Evolutionary conservation across 768 basidiomycete species (phyloP), one percentile per base, ranked within the genome.

Genomic region (Suillus alpinus): DNA sequence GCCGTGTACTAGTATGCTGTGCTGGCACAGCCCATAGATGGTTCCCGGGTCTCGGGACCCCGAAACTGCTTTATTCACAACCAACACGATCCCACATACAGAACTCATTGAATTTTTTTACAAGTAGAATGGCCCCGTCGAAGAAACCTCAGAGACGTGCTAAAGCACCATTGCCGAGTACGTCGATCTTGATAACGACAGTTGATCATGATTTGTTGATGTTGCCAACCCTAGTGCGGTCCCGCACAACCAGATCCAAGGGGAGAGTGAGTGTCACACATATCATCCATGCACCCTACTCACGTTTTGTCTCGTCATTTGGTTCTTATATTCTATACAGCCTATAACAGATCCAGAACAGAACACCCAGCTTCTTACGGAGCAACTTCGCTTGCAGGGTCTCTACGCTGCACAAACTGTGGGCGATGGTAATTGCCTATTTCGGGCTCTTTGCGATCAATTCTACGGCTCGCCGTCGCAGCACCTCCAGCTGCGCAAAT

Each of bases 401-500:
- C 80, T 95, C 9, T 95, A 95, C 71, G 89, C 94, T n/a, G 91
- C 91, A 3, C 80, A 86, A 64, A 95, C 91, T 18, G 74, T 92
- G 46, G 94, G 92, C 56, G 91, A 96, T 73, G 94, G 95, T 51
- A 96, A 95, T 76, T 97, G 94, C 74, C 84, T 97, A 64, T 97
- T 95, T 75, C 88, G 94, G 50, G 92, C 94, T 0, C 81, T 95
- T 58, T 87, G 89, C 50, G 94, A 96, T 75, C 94, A 96, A 72
- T 79, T 94, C 18, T 86, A 88, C 65, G 94, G 94, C 62, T 81
- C 88, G 3, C 85, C 87, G 13, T 81, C 85, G 13, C 78, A 81
- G 57, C 94, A 96, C 65, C 73, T 80, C 40, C 81, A 84, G 60
- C 80, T 95, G 26, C 81, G 94, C 51, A 74, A 81, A 64, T 85